These are phyloP conservation scores for Chlorociboria aeruginascens DNA, from an alignment of 495 filamentous ascomycete genomes.

Conservation along the genomic window DNA sequence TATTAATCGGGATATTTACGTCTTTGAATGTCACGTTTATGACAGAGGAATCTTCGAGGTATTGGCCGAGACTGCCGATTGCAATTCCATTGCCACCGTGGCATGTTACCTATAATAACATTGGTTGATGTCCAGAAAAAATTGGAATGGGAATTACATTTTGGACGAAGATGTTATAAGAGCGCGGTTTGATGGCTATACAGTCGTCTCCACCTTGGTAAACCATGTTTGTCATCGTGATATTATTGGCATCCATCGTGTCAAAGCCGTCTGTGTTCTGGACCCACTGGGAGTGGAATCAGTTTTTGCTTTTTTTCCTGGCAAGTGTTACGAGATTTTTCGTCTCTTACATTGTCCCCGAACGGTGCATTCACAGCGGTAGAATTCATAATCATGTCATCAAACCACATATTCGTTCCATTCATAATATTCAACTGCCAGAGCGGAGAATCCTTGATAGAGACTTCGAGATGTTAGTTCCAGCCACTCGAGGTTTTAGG, in stretches of 20 bases:
- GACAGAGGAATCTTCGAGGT: slow-evolving; percentile 41
- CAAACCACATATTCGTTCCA: slow-evolving; percentile 40
- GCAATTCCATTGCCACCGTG: slow-evolving; percentile 44
- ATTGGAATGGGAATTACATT: slow-evolving; percentile 24
- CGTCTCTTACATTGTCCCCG: slow-evolving; percentile 25
- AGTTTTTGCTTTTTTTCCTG: no score
- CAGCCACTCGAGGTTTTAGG: background rate
- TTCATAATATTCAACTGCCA: slow-evolving; percentile 50
- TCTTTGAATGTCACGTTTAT: slow-evolving; percentile 34
- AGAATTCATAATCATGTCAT: slow-evolving; percentile 38
- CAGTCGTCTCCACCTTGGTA: slow-evolving; percentile 50
- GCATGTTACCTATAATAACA: slow-evolving; percentile 25
- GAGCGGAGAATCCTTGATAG: slow-evolving; percentile 38
- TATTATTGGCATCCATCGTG: slow-evolving; percentile 43
- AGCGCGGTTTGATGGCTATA: slow-evolving; percentile 45
- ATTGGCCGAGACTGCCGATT: slow-evolving; percentile 45
- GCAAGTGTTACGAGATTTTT: no score
- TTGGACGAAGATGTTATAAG: slow-evolving; percentile 37
- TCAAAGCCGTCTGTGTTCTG: slow-evolving; percentile 49
- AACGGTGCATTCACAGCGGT: slow-evolving; percentile 38
- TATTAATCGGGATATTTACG: slow-evolving; percentile 33
- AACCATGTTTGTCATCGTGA: slow-evolving; percentile 39
- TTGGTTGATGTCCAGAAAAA: background rate
- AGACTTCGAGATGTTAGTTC: slow-evolving; percentile 20
- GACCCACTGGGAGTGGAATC: slow-evolving; percentile 26